Percentiles rank a stretch among this genome's conserved stretches.
phyloP scores from a whole-genome alignment of 2,329 filamentous ascomycete genomes.

The Claviceps purpurea region DNA sequence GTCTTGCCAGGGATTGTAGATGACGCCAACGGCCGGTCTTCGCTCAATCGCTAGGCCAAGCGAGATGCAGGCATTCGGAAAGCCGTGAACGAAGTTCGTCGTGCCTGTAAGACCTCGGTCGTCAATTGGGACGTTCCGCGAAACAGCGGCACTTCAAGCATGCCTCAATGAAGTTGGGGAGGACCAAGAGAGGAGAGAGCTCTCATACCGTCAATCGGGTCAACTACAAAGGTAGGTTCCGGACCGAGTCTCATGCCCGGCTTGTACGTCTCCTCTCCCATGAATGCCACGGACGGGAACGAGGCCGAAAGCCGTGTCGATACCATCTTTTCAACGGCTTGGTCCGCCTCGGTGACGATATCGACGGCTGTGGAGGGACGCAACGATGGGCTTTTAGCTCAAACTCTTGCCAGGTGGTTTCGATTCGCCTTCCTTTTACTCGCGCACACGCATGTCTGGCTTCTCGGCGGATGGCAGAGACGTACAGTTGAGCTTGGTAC shows the following conservation, averaged over 20 bases:
- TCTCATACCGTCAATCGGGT: conserved; percentile 58
- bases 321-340: conserved; percentile 51
- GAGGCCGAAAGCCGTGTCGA: conserved; percentile 33
- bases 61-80: conserved; percentile 63
- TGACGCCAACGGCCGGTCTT: conserved; percentile 53
- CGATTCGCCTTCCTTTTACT: background rate
- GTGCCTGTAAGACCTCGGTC: conserved; percentile 25
- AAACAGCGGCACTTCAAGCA: too few relatives aligned
- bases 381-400: background rate
- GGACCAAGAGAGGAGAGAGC: background rate
- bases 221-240: conserved; percentile 64
- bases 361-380: conserved; percentile 40
- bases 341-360: conserved; percentile 55
- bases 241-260: conserved; percentile 48
- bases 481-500: conserved; percentile 53
- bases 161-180: background rate
- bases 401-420: background rate
- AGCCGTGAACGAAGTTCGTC: conserved; percentile 68
- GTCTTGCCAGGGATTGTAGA: conserved; percentile 67
- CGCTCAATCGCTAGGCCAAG: conserved; percentile 56
- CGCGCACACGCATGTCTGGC: background rate
- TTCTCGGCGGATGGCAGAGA: background rate
- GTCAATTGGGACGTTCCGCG: too few relatives aligned
- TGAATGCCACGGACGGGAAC: conserved; percentile 48
- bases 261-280: conserved; percentile 67